Percentiles rank a stretch among this genome's conserved stretches.
These are phyloP conservation scores for Heritiera littoralis DNA, from an alignment of 345 rosid genomes.

Conservation along the genomic window DNA sequence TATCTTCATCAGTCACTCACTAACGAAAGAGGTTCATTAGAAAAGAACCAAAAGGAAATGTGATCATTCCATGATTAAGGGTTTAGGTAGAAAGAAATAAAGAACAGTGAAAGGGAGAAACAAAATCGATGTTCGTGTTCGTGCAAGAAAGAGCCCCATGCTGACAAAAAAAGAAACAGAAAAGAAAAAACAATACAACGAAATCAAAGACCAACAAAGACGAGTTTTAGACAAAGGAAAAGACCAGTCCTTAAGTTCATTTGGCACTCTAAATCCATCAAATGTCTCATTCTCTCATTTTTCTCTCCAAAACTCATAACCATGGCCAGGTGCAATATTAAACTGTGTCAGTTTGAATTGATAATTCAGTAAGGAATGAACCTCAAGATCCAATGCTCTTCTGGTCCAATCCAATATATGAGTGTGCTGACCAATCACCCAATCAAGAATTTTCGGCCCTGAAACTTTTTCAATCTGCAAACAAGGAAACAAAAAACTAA, in stretches of 20 bases:
- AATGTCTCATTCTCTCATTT: background rate
- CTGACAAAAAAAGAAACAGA: background rate
- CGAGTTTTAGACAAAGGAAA: background rate
- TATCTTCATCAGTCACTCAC: background rate
- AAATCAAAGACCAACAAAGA: background rate
- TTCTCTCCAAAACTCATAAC: background rate
- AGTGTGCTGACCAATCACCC: slow-evolving; percentile 90
- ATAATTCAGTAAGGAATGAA: slow-evolving; percentile 26
- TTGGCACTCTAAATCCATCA: background rate
- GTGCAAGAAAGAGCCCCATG: background rate
- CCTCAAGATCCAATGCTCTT: slow-evolving; percentile 94
- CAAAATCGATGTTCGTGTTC: background rate
- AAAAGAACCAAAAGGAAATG: background rate
- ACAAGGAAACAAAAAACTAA: slow-evolving; percentile 10
- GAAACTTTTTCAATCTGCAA: slow-evolving; percentile 76
- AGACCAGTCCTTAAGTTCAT: no score
- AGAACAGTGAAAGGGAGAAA: background rate
- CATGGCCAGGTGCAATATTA: background rate
- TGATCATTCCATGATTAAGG: background rate
- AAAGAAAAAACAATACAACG: background rate
- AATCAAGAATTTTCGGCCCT: slow-evolving; percentile 82
- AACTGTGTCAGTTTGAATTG: background rate
- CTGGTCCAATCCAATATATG: slow-evolving; percentile 93
- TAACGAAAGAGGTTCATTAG: background rate
- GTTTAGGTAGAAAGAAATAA: background rate